Percentiles rank a stretch among this genome's conserved stretches.
These are phyloP conservation scores for Avicennia marina DNA, from an alignment of 257 asterid species.

Conservation along the genomic window DNA sequence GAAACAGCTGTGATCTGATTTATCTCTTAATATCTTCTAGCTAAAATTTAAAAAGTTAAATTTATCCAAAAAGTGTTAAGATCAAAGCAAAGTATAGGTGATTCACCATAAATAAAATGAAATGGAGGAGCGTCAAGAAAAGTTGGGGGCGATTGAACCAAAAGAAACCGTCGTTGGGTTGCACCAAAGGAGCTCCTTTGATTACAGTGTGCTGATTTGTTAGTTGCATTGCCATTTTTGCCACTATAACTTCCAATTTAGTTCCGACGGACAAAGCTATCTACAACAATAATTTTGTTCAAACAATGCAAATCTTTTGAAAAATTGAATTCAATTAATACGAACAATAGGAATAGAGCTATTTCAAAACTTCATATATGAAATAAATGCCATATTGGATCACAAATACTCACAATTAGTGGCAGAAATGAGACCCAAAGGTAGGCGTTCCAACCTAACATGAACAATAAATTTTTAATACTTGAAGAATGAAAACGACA, in stretches of 20 bases:
- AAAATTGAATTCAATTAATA: too few relatives aligned
- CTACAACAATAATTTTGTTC: slow-evolving; percentile 24
- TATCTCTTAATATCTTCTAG: too few relatives aligned
- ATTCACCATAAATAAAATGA: slow-evolving; percentile 56
- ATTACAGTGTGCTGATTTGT: slow-evolving; percentile 35
- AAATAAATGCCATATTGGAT: too few relatives aligned
- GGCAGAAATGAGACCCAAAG: slow-evolving; percentile 81
- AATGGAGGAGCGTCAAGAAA: slow-evolving; percentile 56
- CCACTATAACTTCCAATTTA: slow-evolving; percentile 60
- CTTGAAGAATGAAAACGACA: neutral
- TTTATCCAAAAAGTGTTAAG: too few relatives aligned
- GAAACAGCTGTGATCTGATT: too few relatives aligned
- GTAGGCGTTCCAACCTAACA: slow-evolving; percentile 68
- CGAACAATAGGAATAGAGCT: too few relatives aligned
- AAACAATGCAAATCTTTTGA: too few relatives aligned
- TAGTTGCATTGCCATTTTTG: slow-evolving; percentile 59
- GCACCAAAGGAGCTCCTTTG: slow-evolving; percentile 65
- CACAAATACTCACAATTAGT: slow-evolving; percentile 38
- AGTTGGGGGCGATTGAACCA: slow-evolving; percentile 69
- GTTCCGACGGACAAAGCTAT: slow-evolving; percentile 58
- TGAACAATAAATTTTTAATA: neutral
- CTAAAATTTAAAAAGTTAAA: too few relatives aligned
- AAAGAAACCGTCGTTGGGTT: slow-evolving; percentile 52
- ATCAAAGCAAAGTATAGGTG: too few relatives aligned
- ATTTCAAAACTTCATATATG: too few relatives aligned